Conservation (phyloP, 179 eudicot species). For the Beta lomatogona region DNA sequence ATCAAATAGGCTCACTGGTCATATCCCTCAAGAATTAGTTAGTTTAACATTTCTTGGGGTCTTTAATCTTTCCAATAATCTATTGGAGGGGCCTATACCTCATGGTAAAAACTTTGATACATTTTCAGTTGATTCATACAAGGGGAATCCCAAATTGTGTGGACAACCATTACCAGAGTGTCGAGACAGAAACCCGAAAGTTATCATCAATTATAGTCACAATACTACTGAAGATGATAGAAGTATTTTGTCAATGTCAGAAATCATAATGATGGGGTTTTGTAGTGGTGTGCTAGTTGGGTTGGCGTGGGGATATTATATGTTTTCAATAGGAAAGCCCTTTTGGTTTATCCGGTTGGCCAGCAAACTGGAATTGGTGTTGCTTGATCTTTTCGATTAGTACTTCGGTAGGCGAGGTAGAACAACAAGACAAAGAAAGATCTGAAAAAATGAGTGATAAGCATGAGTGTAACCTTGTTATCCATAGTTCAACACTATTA, state of each 20-base stretch:
- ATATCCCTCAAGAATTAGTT: too few relatives aligned
- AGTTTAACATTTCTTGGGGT: too few relatives aligned
- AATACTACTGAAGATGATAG: not conserved
- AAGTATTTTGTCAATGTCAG: conserved; percentile 12
- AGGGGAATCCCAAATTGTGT: too few relatives aligned
- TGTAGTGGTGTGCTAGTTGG: conserved; percentile 31
- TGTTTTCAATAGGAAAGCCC: conserved; percentile 29
- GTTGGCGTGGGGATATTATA: conserved; percentile 26
- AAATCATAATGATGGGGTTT: conserved; percentile 23
- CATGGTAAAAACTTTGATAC: too few relatives aligned
- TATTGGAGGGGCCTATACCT: too few relatives aligned
- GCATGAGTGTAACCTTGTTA: too few relatives aligned
- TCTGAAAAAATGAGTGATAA: not conserved
- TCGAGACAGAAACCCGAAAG: too few relatives aligned
- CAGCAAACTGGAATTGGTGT: not conserved
- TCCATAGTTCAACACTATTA: not conserved
- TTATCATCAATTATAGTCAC: too few relatives aligned
- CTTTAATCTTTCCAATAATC: too few relatives aligned
- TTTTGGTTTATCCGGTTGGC: conserved; percentile 14
- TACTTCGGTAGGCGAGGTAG: not conserved
- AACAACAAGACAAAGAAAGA: not conserved
- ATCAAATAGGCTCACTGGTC: too few relatives aligned
- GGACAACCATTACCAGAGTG: too few relatives aligned
- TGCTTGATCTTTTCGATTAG: not conserved
- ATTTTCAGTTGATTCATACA: too few relatives aligned